These are phyloP conservation scores for Auriscalpium vulgare DNA, from an alignment of 768 basidiomycete genomes.

Conservation along the genomic window DNA sequence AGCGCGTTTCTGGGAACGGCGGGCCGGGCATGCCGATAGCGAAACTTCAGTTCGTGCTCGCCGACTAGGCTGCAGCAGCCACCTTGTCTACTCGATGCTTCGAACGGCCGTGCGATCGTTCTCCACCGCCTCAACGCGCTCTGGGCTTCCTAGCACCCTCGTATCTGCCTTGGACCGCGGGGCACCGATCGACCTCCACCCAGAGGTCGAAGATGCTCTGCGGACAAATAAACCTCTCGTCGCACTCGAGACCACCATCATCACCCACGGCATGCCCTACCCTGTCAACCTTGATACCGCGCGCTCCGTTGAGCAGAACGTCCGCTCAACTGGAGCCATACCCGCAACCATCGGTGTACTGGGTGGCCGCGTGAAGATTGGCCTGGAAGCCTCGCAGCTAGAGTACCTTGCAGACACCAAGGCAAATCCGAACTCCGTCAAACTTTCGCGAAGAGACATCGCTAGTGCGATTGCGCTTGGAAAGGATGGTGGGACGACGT, in stretches of 20 bases:
- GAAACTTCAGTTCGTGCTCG: background rate
- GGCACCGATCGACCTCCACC: constrained; percentile 55
- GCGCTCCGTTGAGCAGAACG: constrained; percentile 60
- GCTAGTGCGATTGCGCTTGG: constrained; percentile 61
- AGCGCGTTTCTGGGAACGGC: background rate
- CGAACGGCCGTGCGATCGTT: constrained; percentile 1
- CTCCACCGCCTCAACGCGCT: background rate
- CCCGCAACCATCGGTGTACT: constrained; percentile 91
- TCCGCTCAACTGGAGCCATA: constrained; percentile 65
- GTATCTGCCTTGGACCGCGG: constrained; percentile 16
- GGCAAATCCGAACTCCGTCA: constrained; percentile 35
- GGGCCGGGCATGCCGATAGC: background rate
- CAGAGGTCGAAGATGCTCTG: constrained; percentile 81
- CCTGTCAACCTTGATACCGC: constrained; percentile 72
- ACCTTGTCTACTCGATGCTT: background rate
- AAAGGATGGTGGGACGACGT: constrained; percentile 73
- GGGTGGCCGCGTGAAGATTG: constrained; percentile 79
- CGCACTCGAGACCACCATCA: constrained; percentile 86
- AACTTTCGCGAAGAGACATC: constrained; percentile 78
- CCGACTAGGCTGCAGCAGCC: background rate
- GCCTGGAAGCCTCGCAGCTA: constrained; percentile 58
- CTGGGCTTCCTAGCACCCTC: constrained; percentile 14
- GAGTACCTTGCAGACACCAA: constrained; percentile 53
- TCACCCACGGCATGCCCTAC: constrained; percentile 88
- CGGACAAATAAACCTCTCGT: constrained; percentile 60